Base-by-base conservation (phyloP, 2,329 filamentous ascomycete genomes). In the Septoria linicola region DNA sequence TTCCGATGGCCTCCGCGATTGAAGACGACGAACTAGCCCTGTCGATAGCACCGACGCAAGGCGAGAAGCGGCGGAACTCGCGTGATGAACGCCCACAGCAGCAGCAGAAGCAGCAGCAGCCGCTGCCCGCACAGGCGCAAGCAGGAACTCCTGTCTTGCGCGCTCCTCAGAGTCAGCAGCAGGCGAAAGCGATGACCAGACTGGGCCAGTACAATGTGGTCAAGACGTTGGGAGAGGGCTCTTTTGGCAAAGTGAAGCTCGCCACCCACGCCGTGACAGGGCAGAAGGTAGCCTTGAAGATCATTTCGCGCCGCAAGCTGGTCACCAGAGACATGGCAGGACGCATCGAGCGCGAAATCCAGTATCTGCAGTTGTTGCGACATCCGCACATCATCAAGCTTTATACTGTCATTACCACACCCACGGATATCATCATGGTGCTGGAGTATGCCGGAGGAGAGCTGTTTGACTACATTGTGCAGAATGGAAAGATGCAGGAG, bases 371-470 rank as follows among this genome's bases (percentile, higher is more conserved):
- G 74, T 77, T 99, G 54, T 79, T 99, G 55, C 85, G 93, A 54
- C 93, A 99, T 71, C 93, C 93, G 34, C 93, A 99, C 73, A 99
- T 99, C 69, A 99, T 99, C 77, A 99, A 99, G 74, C 80, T 99
- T 83, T 96, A 78, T 66, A 97, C 93, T 23, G 93, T 99, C 59
- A 97, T 99, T 70, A 96, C 95, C 57, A 96, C 92, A 5, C 83
- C 85, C 19, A 84, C 81, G 56, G 93, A 99, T 70, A 99, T 99
- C 68, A 93, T 97, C 72, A 99, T 99, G 93, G 93, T 99, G 41
- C 82, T 99, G 61, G 93, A 99, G 72, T 99, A 95, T 72, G 93
- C 93, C 35, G 93, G 93, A 55, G 89, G 89, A 55, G 93, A 99
- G 72, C 79, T 99, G 54, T 99, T 99, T 73, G 92, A 99, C 72